Evolutionary conservation across 2,329 filamentous ascomycete species (phyloP), one percentile per base, ranked within the genome.

Genomic region (Talaromyces sp.): DNA sequence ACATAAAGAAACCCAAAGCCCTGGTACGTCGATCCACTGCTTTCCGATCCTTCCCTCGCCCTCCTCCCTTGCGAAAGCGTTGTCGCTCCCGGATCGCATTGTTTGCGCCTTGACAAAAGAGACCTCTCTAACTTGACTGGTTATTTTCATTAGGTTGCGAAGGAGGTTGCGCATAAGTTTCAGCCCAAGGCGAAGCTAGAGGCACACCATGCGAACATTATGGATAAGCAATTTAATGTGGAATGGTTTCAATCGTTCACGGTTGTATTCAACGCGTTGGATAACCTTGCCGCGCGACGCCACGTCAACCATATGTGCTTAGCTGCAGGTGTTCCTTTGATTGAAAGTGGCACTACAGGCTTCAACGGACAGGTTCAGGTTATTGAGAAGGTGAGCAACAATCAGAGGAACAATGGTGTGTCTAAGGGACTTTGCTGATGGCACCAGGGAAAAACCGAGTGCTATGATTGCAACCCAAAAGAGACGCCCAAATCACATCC

Each of bases 231-330:
- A 58, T 99, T 97, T 77, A 89, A 88, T 63, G 84, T 96, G 50
- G 84, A 87, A 45, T 99, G 93, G 90, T 99, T 97, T 70, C 81
- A 84, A 62, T 75, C 79, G 7, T 99, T 97, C 70, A 81, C 82
- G 44, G 77, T 97, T 22, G 92, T 97, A 8, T 97, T 99, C 80
- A 99, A 99, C 74, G 94, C 94, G 47, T 82, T 99, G 35, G 94
- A 99, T 74, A 99, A 99, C 64, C 80, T 99, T 24, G 92, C 97
- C 52, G 94, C 94, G 19, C 82, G 94, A 61, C 86, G 93, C 47
- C 92, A 97, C 78, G 94, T 97, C 60, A 99, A 99, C 72, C 89
- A 87, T 71, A 97, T 99, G 94, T 97, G 94, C 66, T 76, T 99
- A 61, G 90, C 92, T 1, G 92, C 94, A 10, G 83, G 94, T 65